Conservation (phyloP, 306 rosid species). For the Casuarina cunninghamiana region DNA sequence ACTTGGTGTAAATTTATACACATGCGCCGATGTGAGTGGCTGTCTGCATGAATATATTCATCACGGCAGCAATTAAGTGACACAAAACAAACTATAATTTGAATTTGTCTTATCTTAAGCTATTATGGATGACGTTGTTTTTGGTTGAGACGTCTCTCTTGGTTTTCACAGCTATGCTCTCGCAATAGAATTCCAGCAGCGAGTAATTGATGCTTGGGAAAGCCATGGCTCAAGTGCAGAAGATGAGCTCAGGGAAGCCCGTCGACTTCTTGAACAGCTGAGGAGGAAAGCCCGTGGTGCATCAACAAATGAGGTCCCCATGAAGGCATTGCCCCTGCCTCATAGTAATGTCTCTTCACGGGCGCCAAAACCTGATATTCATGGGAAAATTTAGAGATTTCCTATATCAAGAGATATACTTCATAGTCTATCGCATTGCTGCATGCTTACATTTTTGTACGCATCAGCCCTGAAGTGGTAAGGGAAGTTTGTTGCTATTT, state of each 20-base stretch:
- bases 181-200: conserved; percentile 84
- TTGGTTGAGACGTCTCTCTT: conserved; percentile 14
- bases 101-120: background rate
- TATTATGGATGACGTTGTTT: background rate
- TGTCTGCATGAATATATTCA: background rate
- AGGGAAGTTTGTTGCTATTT: conserved; percentile 25
- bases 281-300: conserved; percentile 59
- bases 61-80: background rate
- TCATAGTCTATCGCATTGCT: conserved; percentile 16
- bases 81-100: background rate
- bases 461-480: background rate
- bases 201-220: conserved; percentile 89
- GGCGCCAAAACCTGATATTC: conserved; percentile 29
- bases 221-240: conserved; percentile 78
- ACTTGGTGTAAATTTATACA: background rate
- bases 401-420: conserved; percentile 15
- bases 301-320: conserved; percentile 37
- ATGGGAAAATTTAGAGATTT: conserved; percentile 20
- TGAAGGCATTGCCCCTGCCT: conserved; percentile 66
- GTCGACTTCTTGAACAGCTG: conserved; percentile 54
- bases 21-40: background rate
- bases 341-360: conserved; percentile 38
- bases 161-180: conserved; percentile 66
- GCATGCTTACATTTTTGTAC: background rate
- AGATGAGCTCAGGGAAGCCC: conserved; percentile 76